Evolutionary conservation across 2,329 filamentous ascomycete genomes (phyloP), one percentile per base, ranked within the genome.

Genomic region (Curvularia hawaiiensis): DNA sequence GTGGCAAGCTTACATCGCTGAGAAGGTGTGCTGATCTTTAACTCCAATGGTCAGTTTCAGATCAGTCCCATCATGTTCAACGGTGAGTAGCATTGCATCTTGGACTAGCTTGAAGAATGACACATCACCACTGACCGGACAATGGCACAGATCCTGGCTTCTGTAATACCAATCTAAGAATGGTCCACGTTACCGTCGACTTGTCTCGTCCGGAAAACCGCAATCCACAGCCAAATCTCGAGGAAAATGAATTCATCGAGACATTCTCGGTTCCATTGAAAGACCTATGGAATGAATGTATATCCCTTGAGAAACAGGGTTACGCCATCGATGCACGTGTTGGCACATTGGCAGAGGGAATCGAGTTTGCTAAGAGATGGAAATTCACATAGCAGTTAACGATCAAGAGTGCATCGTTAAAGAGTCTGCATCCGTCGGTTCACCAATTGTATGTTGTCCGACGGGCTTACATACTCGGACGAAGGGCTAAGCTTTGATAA

Each of bases 211-310:
- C 88, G 0, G 87, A 87, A 66, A 94, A 94, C 71, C 84, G 88
- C 71, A 80, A 90, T 52, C 86, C 85, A 1, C 62, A 87, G 73
- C 87, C 90, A 0, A 79, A 89, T 70, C 80, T 93, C 7, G 90
- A 94, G 71, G 90, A 92, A 26, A 88, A 87, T 61, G 90, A 94
- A 77, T 93, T 92, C 71, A 93, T 94, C 69, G 90, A 93, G 73
- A 88, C 88, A 33, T 93, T 94, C 68, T 85, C 84, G 9, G 82
- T 91, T 8, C 88, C 87, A 6, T 71, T 94, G 43, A 79, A 76
- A 20, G 79, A 83, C 14, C 75, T 94, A 39, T 92, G 88, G 79
- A 82, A 82, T 0, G 86, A 89, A 70, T 88, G 88, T 70, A 85
- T 86, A 72, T 83, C 75, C 62, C 79, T 92, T 1, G 90, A 92